Evolutionary conservation across 2,329 filamentous ascomycete species (phyloP), one percentile per base, ranked within the genome.

Genomic region (Penicillium sp.): DNA sequence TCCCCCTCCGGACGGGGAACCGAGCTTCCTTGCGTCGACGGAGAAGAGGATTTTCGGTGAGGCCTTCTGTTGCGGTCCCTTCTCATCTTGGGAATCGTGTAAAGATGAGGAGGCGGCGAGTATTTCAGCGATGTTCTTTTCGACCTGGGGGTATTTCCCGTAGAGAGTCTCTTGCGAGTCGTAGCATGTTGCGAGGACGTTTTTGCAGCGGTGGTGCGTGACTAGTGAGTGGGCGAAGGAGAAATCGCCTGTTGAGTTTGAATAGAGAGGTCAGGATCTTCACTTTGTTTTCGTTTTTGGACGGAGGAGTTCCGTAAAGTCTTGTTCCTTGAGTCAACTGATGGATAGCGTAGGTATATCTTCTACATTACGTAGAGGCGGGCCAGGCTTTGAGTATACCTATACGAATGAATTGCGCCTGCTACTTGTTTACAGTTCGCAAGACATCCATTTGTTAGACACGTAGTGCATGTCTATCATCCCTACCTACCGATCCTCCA

Each of bases 111-210:
- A 62, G 13, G 66, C 59, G 29, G 51, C 47, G 3, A 75, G 61
- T 13, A 80, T 73, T 3, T 82, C 78, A 64, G 81, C 78, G 63
- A 89, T 84, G 71, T 90, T 87, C 61, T 81, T 82, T 56, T 81
- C 79, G 1, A 84, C 89, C 67, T 92, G 87, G 0, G 92, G 91
- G 69, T 94, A 93, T 78, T 96, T 97, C 63, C 79, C 82, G 11
- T 82, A 76, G 1, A 97, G 82, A 56, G 68, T 70, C 29, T 79
- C 74, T 56, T 74, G 69, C 13, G 75, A 77, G 64, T 83, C 81
- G 63, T 80, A 82, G 66, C 77, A 79, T 38, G 81, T 83, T 8
- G 81, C 79, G 30, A 77, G 69, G 8, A 83, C 63, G 48, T 73
- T 69, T 53, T 69, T 74, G 66, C 78, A 81, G 60, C 72, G 72